Base-by-base conservation (phyloP, 305 asterid genomes). In the Rubia balearica region DNA sequence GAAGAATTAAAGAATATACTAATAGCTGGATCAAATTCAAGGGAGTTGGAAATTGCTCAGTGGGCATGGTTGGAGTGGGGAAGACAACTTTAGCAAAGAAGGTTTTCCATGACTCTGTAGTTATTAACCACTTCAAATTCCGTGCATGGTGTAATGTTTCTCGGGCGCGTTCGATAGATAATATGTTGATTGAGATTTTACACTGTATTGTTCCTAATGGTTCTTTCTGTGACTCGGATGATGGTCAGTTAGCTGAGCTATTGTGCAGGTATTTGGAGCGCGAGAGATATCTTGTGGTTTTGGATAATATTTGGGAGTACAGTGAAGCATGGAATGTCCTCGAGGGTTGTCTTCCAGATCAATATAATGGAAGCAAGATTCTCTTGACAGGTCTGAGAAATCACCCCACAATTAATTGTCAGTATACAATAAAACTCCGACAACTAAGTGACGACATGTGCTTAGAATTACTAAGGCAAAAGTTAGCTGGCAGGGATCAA, bases 61-160 rank as follows among this genome's bases (percentile, higher is more conserved):
- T 7, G 36, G 62, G 62, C 62, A 57, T 57, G 62, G 30, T 6
- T 6, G 62, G 62, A 57, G 30, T 19, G 12, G 62, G 62, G 13
- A 57, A 57, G 62, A 57, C 62, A 21, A 22, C 62, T 21, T 57
- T 57, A 57, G 62, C 33, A 6, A 57, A 22, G 62, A 57, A 55
- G 61, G 27, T 55, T 7, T 55, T 21, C 33, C 14, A 22, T 21
- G 62, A 57, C 12, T 16, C 10, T 3, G 30, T 0, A 19, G 33
- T 57, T 57, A 19, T 57, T 6, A 3, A 8, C 12, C 36, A 57
- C 62, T 57, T 57, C 13, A 9, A 57, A 6, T 6, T 57, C 13
- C 13, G 33, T 21, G 62, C 62, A n/a, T 57, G 62, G 61, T 57
- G 62, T 57, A 2, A 57, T 57, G 30, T 22, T 21, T 21, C 62